These are phyloP conservation scores for Fusarium napiforme DNA, from an alignment of 2,329 filamentous ascomycete genomes.

Conservation along the genomic window DNA sequence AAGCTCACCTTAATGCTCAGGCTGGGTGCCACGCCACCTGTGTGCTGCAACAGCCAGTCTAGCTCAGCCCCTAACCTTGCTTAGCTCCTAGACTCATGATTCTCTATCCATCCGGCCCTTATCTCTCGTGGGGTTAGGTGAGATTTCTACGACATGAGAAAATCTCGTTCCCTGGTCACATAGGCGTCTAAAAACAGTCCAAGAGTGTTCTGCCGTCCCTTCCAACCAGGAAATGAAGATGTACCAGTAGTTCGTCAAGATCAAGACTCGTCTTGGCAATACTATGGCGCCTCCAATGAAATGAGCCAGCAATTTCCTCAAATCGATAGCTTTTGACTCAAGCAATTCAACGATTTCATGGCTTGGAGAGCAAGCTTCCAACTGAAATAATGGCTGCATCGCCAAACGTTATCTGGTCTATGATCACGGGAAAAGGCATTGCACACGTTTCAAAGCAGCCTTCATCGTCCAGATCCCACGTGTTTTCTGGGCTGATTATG, in stretches of 20 bases:
- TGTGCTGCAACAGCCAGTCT: conserved; percentile 37
- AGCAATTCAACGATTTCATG: conserved; percentile 8
- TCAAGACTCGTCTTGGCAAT: conserved; percentile 4
- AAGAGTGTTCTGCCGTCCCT: conserved; percentile 15
- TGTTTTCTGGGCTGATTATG: conserved; percentile 26
- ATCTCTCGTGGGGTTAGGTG: conserved; percentile 36
- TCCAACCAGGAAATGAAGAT: conserved; percentile 1
- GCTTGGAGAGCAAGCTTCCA: not conserved
- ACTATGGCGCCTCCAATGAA: not conserved
- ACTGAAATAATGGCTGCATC: not conserved
- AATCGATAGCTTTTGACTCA: conserved; percentile 7
- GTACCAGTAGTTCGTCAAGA: not conserved
- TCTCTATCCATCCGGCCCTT: conserved; percentile 36
- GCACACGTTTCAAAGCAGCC: conserved; percentile 10
- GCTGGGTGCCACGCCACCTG: conserved; percentile 40
- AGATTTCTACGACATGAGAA: conserved; percentile 6
- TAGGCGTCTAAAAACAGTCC: conserved; percentile 20
- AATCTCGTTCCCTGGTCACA: not conserved
- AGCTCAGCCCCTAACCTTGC: conserved; percentile 14
- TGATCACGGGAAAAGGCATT: conserved; percentile 1
- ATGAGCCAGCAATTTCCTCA: not conserved
- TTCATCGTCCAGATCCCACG: conserved; percentile 23
- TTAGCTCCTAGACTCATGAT: conserved; percentile 32
- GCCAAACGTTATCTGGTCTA: conserved; percentile 2
- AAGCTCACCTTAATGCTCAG: conserved; percentile 30